A percentile compares a stretch with the other conserved stretches of the same genome.
Evolutionary conservation across 2,329 filamentous ascomycete genomes (phyloP).

Genomic region (Neophaeococcomyces mojaviensis): DNA sequence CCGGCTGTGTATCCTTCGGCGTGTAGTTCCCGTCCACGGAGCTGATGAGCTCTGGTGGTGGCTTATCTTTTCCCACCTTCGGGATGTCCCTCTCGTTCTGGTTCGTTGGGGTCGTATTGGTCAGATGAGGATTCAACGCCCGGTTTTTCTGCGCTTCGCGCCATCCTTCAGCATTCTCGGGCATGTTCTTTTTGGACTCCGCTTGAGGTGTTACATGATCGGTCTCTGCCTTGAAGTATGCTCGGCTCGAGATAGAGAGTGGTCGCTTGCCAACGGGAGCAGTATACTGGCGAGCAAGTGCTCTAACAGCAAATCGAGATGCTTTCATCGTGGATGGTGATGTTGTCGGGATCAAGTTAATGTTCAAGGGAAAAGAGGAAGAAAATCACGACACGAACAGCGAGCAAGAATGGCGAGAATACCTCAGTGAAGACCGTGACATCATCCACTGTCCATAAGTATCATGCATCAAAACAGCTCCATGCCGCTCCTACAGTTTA

Average conservation of each 20-base stretch:
- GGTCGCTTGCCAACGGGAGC: not conserved
- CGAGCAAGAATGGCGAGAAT: too few species aligned
- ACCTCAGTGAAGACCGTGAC: too few species aligned
- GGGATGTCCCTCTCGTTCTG: slow-evolving; percentile 52
- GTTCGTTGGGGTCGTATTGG: slow-evolving; percentile 58
- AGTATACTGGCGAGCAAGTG: not conserved
- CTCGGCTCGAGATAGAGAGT: slow-evolving; percentile 4
- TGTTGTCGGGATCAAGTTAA: not conserved
- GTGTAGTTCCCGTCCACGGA: slow-evolving; percentile 49
- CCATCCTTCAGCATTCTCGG: slow-evolving; percentile 43
- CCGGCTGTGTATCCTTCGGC: slow-evolving; percentile 53
- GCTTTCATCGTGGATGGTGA: slow-evolving; percentile 4
- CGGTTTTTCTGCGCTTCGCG: slow-evolving; percentile 51
- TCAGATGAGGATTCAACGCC: slow-evolving; percentile 54
- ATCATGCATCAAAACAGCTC: too few species aligned
- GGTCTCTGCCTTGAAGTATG: slow-evolving; percentile 5
- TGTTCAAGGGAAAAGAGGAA: too few species aligned
- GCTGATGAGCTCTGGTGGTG: slow-evolving; percentile 55
- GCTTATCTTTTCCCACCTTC: slow-evolving; percentile 47
- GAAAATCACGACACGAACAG: too few species aligned
- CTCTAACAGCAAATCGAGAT: not conserved
- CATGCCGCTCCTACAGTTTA: too few species aligned
- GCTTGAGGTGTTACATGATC: slow-evolving; percentile 3
- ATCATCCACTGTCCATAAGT: too few species aligned
- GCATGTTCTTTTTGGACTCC: slow-evolving; percentile 4